A percentile compares a stretch with the other conserved stretches of the same genome.
These are phyloP conservation scores for Austropuccinia psidii DNA, from an alignment of 1,284 basidiomycete genomes.

Conservation along the genomic window DNA sequence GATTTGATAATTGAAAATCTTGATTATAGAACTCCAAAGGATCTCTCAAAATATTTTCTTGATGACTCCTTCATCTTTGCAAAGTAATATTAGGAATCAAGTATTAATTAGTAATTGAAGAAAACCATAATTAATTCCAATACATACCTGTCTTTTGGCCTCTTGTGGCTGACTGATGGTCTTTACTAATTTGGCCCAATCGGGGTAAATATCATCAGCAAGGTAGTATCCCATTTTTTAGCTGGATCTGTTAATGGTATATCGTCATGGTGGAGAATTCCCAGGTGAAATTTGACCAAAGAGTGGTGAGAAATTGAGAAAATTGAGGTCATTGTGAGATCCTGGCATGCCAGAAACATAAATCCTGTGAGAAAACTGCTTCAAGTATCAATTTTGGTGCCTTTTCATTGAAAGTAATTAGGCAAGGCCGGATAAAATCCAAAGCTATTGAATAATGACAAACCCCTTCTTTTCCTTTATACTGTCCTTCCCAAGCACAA, in stretches of 20 bases:
- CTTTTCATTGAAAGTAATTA: not conserved
- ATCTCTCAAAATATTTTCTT: too few relatives aligned
- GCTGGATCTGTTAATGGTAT: not conserved
- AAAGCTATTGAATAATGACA: not conserved
- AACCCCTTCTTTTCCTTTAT: not conserved
- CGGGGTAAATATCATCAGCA: slow-evolving; percentile 4
- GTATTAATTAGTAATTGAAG: too few relatives aligned
- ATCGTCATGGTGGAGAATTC: not conserved
- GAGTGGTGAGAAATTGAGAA: not conserved
- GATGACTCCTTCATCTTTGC: too few relatives aligned
- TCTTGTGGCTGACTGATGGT: not conserved
- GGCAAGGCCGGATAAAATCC: not conserved
- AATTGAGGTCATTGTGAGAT: not conserved
- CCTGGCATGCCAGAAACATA: slow-evolving; percentile 11
- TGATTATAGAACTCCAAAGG: too few relatives aligned
- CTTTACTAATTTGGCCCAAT: slow-evolving; percentile 5
- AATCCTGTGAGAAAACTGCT: not conserved
- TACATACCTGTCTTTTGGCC: too few relatives aligned
- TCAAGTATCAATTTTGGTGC: not conserved
- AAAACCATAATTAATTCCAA: too few relatives aligned
- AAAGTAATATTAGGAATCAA: too few relatives aligned
- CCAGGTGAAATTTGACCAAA: not conserved
- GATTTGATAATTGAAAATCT: too few relatives aligned
- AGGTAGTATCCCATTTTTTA: slow-evolving; percentile 6
- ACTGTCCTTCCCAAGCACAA: not conserved